Base-by-base conservation (phyloP, 2,329 filamentous ascomycete species). In the Trichoderma brevicompactum region DNA sequence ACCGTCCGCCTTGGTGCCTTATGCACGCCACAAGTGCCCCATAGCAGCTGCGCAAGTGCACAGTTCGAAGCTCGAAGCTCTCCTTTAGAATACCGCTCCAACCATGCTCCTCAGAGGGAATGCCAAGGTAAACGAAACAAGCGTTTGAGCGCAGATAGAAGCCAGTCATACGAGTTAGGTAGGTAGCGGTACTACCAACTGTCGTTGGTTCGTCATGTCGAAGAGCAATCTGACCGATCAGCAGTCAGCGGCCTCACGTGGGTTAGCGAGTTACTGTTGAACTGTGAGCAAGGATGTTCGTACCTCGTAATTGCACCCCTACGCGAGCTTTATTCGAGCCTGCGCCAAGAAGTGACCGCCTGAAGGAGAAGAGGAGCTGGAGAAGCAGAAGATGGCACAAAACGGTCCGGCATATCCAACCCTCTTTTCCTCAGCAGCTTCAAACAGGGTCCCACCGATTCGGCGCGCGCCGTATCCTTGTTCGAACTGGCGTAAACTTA, bases 391-490 rank as follows among this genome's bases (percentile, higher is more conserved):
- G 10, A 53, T 17, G 28, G 34, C 28, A 19, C 46, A 52, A 44
- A 52, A 52, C 49, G 46, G 59, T 53, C 40, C 32, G 48, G 59
- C 40, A 44, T 34, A 44, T 46, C 49, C 40, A 38, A 28, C 10
- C 28, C 8, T 58, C 38, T 54, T 48, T 54, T 46, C 40, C 38
- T 36, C 40, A 15, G 17, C 54, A 54, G 49, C 49, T 17, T 43
- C 40, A 46, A 63, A 63, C 60, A 38, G 17, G 40, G n/a, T 19
- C 43, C 52, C 17, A 54, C 52, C 17, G 17, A 36, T 13, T 53
- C 49, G 60, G 60, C 41, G 60, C 60, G 60, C 60, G 41, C 60
- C 60, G 49, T 60, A 50, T 44, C 56, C 56, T 60, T 60, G 56
- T 60, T 32, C 36, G 13, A 46, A 17, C 36, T 13, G 19, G 34